Evolutionary conservation across 1,139 yeast species (phyloP), one percentile per base, ranked within the genome.

Genomic region (Suhomyces terraborum): DNA sequence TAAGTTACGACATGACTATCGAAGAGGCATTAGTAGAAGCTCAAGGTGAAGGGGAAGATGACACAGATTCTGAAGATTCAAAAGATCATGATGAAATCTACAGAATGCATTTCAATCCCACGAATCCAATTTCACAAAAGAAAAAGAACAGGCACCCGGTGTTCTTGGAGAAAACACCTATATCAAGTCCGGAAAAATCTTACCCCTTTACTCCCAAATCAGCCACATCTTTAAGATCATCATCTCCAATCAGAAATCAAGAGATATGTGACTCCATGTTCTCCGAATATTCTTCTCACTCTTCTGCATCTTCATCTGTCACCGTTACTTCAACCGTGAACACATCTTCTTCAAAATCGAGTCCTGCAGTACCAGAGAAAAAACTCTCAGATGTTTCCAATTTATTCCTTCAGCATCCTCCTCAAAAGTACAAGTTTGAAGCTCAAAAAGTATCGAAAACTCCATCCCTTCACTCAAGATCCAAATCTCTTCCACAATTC

Each of bases 341-440:
- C 4, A 20, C 31, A 7, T 22, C 22, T 9, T 17, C 38, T 9
- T 30, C 10, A 8, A 27, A n/a, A 10, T 13, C 36, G 2, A 17
- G 31, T 4, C 42, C 42, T 7, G 7, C 19, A 0, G 27, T 26
- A 10, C 18, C 40, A 1, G 37, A 27, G 14, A 42, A 47, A 24
- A 48, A 48, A 12, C 43, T 57, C 3, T 33, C 55, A 2, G 63
- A 61, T 38, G 59, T 56, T 2, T 55, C 66, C 6, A 61, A 61
- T 38, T 45, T 64, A 10, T 50, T 61, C 17, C 45, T 60, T 8
- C 75, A 69, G 47, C 66, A 47, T 38, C 75, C 75, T 5, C 73
- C 74, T 0, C 75, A 68, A 42, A 67, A 67, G 44, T 68, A 68
- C 45, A 64, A 62, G 44, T 64, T 67, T 42, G 48, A 50, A 16